phyloP scores from a whole-genome alignment of 768 basidiomycete species.

The Pilatotrama ljubarskyi region DNA sequence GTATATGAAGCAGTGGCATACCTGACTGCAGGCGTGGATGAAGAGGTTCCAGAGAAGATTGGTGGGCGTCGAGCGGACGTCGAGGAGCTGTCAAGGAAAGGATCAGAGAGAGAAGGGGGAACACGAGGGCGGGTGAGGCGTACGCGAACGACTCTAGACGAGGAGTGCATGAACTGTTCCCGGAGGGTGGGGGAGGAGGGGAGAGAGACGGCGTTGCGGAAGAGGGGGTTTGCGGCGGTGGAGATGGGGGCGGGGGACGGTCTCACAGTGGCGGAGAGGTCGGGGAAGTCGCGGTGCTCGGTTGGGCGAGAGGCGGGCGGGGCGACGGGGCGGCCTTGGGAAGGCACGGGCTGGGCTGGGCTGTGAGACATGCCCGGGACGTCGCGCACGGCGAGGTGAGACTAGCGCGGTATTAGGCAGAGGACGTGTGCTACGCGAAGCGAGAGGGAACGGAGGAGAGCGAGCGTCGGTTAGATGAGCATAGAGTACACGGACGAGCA shows the following conservation, averaged over 20 bases:
- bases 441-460: not conserved
- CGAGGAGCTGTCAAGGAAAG: conserved; percentile 5
- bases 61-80: conserved; percentile 15
- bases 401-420: not conserved
- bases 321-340: not conserved
- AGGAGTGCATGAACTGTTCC: conserved; percentile 8
- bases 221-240: not conserved
- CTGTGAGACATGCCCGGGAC: conserved; percentile 10
- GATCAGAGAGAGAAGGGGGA: not conserved
- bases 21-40: conserved; percentile 15
- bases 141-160: conserved; percentile 14
- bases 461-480: not conserved
- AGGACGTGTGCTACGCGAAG: too few relatives aligned
- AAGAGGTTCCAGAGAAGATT: conserved; percentile 21
- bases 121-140: not conserved
- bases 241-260: conserved; percentile 11
- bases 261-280: conserved; percentile 12
- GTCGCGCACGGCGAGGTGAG: not conserved
- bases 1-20: not conserved
- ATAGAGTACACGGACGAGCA: not conserved
- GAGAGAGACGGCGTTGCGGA: conserved; percentile 15
- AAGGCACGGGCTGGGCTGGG: conserved; percentile 3
- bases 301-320: not conserved
- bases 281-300: conserved; percentile 10
- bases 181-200: conserved; percentile 11